Base-by-base conservation (phyloP, 345 rosid genomes). In the Bretschneidera sinensis region DNA sequence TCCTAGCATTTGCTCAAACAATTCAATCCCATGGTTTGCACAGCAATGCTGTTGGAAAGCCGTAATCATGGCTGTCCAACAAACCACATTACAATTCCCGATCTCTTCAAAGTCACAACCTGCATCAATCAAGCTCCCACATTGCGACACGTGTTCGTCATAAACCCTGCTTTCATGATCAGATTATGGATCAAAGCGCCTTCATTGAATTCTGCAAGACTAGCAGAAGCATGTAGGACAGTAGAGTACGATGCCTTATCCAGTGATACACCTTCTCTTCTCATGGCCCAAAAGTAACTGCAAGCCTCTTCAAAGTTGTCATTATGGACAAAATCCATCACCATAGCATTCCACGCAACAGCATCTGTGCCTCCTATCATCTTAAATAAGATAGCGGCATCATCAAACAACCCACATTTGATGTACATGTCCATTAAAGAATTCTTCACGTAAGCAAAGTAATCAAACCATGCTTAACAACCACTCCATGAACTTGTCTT, bases 41-140 rank as follows among this genome's bases (percentile, higher is more conserved):
- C 60, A 28, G 5, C 81, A 81, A 68, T 79, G 83, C 49, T 76
- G 81, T 65, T 73, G 74, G 73, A 61, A 76, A 49, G 81, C 76
- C 50, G 74, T 61, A 62, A 79, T 76, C 69, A 73, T 56, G 2
- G 79, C 76, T 21, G 77, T 74, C 82, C 82, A 74, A 56, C 67
- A 66, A 62, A 77, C 76, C 59, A 77, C 71, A 2, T 69, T 72
- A 9, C 18, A 71, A 47, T 59, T 59, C 79, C 69, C 49, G 31
- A 63, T 63, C 55, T 74, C 78, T 67, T 66, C 68, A 57, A 75
- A 80, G 1, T 67, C 69, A 13, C 4, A 21, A 55, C 13, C 28
- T 58, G 82, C 76, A n/a, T 77, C 69, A 56, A 18, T 15, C 51
- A 72, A 23, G 67, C 67, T 58, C 43, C 79, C 78, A 48, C 85